phyloP scores from a whole-genome alignment of 257 asterid species.

The Gentiana macrophylla region DNA sequence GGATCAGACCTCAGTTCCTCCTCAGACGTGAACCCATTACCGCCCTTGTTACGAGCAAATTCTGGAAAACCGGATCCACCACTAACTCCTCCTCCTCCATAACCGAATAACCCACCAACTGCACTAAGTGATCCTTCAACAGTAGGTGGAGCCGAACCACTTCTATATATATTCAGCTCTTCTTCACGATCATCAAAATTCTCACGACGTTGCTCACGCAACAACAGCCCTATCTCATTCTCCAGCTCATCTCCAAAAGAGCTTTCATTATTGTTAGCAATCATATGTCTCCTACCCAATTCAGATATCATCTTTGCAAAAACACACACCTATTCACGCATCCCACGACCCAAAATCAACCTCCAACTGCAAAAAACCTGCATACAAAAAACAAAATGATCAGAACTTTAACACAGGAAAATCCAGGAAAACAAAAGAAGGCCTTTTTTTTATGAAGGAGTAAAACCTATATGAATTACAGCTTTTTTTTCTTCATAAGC shows the following conservation, averaged over 20 bases:
- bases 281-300: slow-evolving; percentile 63
- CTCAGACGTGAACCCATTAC: slow-evolving; percentile 63
- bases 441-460: too few species aligned
- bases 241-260: slow-evolving; percentile 81
- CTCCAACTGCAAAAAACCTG: too few species aligned
- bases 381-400: too few species aligned
- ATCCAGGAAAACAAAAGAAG: too few species aligned
- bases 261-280: slow-evolving; percentile 53
- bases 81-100: slow-evolving; percentile 23
- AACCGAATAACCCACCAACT: slow-evolving; percentile 72
- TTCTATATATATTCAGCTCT: slow-evolving; percentile 86
- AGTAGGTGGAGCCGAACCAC: slow-evolving; percentile 99
- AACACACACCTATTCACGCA: slow-evolving; percentile 5
- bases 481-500: too few species aligned
- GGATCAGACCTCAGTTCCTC: slow-evolving; percentile 99
- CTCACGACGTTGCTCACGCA: slow-evolving; percentile 64
- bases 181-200: slow-evolving; percentile 75
- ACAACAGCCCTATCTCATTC: slow-evolving; percentile 67
- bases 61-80: slow-evolving; percentile 36
- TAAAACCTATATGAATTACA: too few species aligned
- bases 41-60: slow-evolving; percentile 37
- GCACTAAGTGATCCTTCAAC: slow-evolving; percentile 92
- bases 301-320: slow-evolving; percentile 55
- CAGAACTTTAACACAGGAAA: too few species aligned
- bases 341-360: background rate